These are phyloP conservation scores for Fagopyrum tataricum DNA, from an alignment of 148 eudicot genomes.

Conservation along the genomic window DNA sequence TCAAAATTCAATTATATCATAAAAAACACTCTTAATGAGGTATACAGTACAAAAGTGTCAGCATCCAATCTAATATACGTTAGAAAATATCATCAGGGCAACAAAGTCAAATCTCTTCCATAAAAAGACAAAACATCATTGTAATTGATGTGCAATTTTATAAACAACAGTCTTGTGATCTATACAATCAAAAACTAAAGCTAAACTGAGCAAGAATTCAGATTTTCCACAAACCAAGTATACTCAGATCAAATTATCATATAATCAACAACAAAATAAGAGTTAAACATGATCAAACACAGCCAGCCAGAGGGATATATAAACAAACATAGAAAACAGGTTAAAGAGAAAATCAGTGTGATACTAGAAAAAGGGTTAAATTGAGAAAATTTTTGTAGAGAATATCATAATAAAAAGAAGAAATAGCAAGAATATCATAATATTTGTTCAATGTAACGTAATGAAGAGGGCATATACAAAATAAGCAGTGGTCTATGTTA, in stretches of 20 bases:
- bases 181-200: neutral
- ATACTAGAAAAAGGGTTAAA: conserved; percentile 2
- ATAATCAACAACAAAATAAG: too few relatives aligned
- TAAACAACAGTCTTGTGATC: neutral
- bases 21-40: too few relatives aligned
- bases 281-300: too few relatives aligned
- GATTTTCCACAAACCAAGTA: conserved; percentile 2
- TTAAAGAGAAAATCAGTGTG: neutral
- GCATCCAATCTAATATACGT: neutral
- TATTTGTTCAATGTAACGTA: too few relatives aligned
- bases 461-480: too few relatives aligned
- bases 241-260: conserved; percentile 1
- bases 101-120: neutral
- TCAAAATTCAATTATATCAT: too few relatives aligned
- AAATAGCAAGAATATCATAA: too few relatives aligned
- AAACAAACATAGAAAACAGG: neutral
- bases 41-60: neutral
- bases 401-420: too few relatives aligned
- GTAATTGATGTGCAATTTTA: neutral
- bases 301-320: neutral
- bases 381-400: conserved; percentile 5
- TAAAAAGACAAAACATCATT: neutral
- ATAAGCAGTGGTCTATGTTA: too few relatives aligned
- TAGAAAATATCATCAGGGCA: neutral
- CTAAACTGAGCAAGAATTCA: neutral